Evolutionary conservation across 352 stramenopile genomes (phyloP), one percentile per base, ranked within the genome.

Genomic region (Globisporangium polare): DNA sequence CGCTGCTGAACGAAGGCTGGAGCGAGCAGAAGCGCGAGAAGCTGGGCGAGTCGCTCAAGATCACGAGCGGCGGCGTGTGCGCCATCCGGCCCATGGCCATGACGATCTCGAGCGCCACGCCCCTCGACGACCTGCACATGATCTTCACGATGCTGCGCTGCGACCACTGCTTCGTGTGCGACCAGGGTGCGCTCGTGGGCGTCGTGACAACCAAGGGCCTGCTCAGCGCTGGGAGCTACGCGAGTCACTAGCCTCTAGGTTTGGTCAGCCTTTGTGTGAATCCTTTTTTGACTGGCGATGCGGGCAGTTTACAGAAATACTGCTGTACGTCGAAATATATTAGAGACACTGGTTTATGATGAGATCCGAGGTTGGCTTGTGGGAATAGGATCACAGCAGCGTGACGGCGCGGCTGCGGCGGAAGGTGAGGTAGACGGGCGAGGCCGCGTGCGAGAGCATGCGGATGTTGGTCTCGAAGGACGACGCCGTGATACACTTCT

Each of bases 121-220:
- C 86, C 26, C 71, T 95, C 37, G 85, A 96, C 54, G 86, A 94
- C 49, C 67, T 96, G 5, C 88, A 96, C 72, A 91, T 96, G 74
- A 92, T 96, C 60, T 96, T 96, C 74, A 94, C 86, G 18, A 96
- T 96, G 88, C 71, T 96, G 39, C 85, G 87, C 0, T 95, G 85
- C 60, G 83, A 91, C 59, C 85, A 94, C 62, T 91, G 87, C 63
- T 95, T 95, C 53, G 85, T 96, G 37, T 95, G 86, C 39, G 83
- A 92, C 58, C 86, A 94, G 39, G 88, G 88, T 29, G 78, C 87
- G 58, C 66, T 96, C 26, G 69, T 83, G 54, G 88, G 88, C 17
- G 86, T 96, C 49, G 85, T 96, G 46, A 95, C 83, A 3, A 93
- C 83, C 15, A 84, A 88, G 62, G 82, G 80, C 35, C 53, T 95